These are phyloP conservation scores for Pisolithus albus DNA, from an alignment of 768 basidiomycete genomes.

Conservation along the genomic window DNA sequence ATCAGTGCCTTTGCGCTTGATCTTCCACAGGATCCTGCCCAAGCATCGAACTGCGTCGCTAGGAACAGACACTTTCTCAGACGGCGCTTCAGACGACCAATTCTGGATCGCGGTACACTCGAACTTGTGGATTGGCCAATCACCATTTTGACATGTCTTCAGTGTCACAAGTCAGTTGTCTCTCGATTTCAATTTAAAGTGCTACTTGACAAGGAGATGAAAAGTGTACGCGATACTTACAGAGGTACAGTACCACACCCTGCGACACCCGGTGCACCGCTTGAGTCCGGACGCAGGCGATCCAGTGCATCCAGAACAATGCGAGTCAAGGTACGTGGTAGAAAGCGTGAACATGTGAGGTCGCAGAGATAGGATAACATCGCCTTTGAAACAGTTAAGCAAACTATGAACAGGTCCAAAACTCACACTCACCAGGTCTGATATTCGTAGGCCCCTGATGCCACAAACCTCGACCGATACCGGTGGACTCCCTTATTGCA, in stretches of 20 bases:
- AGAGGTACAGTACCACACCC: slow-evolving; percentile 66
- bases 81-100: slow-evolving; percentile 49
- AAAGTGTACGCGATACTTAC: slow-evolving; percentile 36
- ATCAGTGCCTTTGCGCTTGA: slow-evolving; percentile 45
- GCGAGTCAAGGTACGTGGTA: slow-evolving; percentile 45
- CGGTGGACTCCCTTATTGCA: slow-evolving; percentile 31
- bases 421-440: slow-evolving; percentile 31
- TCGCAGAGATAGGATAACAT: slow-evolving; percentile 45
- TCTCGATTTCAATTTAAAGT: neutral
- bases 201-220: neutral
- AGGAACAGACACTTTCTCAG: slow-evolving; percentile 45
- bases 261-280: slow-evolving; percentile 69
- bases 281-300: slow-evolving; percentile 38
- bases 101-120: slow-evolving; percentile 69
- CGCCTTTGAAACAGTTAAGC: slow-evolving; percentile 37
- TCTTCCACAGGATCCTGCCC: slow-evolving; percentile 65
- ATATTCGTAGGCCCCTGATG: slow-evolving; percentile 21
- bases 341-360: slow-evolving; percentile 66
- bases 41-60: slow-evolving; percentile 77
- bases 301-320: slow-evolving; percentile 67
- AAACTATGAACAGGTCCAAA: neutral
- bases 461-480: slow-evolving; percentile 44
- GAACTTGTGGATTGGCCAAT: slow-evolving; percentile 68
- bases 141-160: slow-evolving; percentile 63
- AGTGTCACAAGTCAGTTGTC: neutral